phyloP scores from a whole-genome alignment of 495 filamentous ascomycete genomes.

The Neurospora sp. region DNA sequence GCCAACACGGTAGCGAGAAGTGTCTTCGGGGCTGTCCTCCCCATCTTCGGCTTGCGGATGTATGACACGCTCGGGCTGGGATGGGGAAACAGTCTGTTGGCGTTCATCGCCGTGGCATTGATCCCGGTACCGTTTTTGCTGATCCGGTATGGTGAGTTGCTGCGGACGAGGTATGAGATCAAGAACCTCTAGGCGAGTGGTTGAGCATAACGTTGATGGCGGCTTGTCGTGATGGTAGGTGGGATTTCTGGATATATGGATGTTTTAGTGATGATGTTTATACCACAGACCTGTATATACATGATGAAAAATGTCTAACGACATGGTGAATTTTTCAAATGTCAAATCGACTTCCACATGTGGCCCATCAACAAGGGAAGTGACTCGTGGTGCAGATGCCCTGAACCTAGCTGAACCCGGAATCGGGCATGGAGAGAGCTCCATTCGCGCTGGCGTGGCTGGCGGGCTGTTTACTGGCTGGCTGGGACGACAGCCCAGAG shows the following conservation, averaged over 20 bases:
- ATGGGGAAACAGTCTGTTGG: constrained; percentile 52
- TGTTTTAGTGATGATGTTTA: background rate
- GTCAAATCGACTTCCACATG: background rate
- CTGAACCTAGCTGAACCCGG: background rate
- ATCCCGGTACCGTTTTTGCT: constrained; percentile 43
- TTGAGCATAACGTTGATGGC: background rate
- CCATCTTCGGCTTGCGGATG: constrained; percentile 44
- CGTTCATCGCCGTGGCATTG: constrained; percentile 40
- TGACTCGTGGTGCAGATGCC: background rate
- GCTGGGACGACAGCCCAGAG: background rate
- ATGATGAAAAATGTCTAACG: background rate
- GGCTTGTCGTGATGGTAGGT: background rate
- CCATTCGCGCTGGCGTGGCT: too few relatives aligned
- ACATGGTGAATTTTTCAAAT: too few relatives aligned
- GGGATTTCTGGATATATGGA: background rate
- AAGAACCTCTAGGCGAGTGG: constrained; percentile 24
- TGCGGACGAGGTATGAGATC: constrained; percentile 35
- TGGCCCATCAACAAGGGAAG: background rate
- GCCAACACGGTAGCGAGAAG: constrained; percentile 43
- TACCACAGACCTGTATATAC: background rate
- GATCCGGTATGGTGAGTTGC: constrained; percentile 39
- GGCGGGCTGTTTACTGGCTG: background rate
- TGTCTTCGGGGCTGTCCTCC: constrained; percentile 47
- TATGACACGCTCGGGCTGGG: constrained; percentile 46
- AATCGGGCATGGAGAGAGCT: background rate